Evolutionary conservation across 331 rosid genomes (phyloP).

Genomic region (Quercus tomentella): DNA sequence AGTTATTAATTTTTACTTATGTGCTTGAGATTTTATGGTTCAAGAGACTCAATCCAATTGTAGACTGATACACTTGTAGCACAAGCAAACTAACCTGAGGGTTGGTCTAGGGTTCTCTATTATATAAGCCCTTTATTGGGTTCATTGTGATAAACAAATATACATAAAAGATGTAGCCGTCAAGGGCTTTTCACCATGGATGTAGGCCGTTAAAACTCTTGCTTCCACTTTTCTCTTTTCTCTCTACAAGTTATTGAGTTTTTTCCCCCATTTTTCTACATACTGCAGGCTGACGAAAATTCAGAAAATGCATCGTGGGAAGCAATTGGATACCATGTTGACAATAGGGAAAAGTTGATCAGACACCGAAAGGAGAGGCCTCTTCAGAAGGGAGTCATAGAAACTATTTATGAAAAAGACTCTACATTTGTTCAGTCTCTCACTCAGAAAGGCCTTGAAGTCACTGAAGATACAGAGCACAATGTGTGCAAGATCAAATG

Average conservation of each 20-base stretch:
- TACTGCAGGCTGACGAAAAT: conserved; percentile 51
- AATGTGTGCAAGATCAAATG: conserved; percentile 66
- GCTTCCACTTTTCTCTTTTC: too few relatives aligned
- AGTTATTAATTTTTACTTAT: not conserved
- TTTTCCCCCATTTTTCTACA: not conserved
- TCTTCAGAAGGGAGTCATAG: conserved; percentile 65
- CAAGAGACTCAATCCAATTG: too few relatives aligned
- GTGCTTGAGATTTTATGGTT: too few relatives aligned
- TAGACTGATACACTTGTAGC: too few relatives aligned
- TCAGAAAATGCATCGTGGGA: conserved; percentile 62
- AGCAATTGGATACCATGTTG: conserved; percentile 52
- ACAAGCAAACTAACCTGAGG: too few relatives aligned
- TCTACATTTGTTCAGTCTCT: conserved; percentile 52
- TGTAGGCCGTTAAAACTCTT: too few relatives aligned
- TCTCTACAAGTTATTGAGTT: too few relatives aligned
- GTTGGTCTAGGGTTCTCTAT: too few relatives aligned
- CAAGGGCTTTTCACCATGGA: too few relatives aligned
- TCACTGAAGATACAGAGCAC: conserved; percentile 32
- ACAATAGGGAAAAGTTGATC: conserved; percentile 34
- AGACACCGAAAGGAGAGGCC: conserved; percentile 49
- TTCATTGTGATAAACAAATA: too few relatives aligned
- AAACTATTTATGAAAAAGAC: conserved; percentile 47
- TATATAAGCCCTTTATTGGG: too few relatives aligned
- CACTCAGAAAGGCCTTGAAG: conserved; percentile 58
- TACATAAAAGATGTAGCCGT: too few relatives aligned